These are phyloP conservation scores for Diaporthe velutina DNA, from an alignment of 2,329 filamentous ascomycete genomes.

Conservation along the genomic window DNA sequence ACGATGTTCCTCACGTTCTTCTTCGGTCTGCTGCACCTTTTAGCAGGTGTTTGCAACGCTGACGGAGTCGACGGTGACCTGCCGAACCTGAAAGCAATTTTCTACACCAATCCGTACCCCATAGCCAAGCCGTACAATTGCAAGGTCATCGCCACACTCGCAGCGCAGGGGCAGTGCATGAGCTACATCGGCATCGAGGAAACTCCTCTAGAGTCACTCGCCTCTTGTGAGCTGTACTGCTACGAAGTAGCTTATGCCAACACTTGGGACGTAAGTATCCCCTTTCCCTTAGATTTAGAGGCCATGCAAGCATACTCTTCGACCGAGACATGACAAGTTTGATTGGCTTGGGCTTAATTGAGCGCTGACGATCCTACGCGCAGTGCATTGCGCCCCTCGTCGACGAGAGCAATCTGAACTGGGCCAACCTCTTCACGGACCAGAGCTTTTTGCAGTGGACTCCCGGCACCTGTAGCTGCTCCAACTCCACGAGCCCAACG, in stretches of 20 bases:
- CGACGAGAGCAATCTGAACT: neutral
- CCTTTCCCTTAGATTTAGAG: neutral
- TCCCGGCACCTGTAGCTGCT: neutral
- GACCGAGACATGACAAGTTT: too few relatives aligned
- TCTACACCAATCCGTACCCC: neutral
- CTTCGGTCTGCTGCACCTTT: neutral
- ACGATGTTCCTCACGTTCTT: neutral
- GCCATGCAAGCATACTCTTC: neutral
- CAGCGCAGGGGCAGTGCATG: neutral
- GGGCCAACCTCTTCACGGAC: conserved; percentile 3
- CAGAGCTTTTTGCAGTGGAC: neutral
- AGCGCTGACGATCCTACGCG: neutral
- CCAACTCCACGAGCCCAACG: neutral
- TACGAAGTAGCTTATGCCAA: neutral
- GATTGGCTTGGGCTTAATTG: neutral
- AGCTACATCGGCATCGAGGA: neutral
- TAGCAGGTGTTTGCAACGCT: neutral
- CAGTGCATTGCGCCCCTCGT: neutral
- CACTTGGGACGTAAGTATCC: conserved; percentile 5
- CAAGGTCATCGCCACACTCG: neutral
- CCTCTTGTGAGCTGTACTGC: conserved; percentile 25
- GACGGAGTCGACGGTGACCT: neutral
- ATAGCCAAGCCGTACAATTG: neutral
- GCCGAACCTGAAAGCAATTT: neutral
- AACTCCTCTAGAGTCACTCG: neutral